Base-by-base conservation (phyloP, 116 monocot species). In the Cymodocea nodosa region DNA sequence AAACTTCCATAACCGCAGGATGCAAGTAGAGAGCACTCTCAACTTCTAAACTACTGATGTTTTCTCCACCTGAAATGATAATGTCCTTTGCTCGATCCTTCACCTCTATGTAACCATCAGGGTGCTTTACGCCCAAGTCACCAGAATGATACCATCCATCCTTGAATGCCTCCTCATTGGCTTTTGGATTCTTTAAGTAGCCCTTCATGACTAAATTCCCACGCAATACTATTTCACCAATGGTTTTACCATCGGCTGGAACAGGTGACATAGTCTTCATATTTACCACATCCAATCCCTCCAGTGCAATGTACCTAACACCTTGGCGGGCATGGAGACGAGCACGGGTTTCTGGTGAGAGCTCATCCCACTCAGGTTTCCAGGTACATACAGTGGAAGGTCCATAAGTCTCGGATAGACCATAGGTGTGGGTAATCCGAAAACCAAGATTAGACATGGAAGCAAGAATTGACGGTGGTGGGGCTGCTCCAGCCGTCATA, bases 151-250 rank as follows among this genome's bases (percentile, higher is more conserved):
- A 95, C 94, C 94, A 95, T 10, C 90, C 94, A 40, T 79, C 67
- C 0, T 67, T 83, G 36, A 97, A 97, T 9, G 95, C 81, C 76
- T 97, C 95, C n/a, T 61, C 53, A 48, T 90, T 97, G 4, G 95
- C 95, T 35, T 83, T 78, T 1, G 91, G 90, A 62, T 97, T 97
- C 56, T 81, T 95, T 15, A 95, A 63, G 68, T 95, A 95, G 2
- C 95, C 95, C 66, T 90, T 97, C 95, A 97, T 97, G 57, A 97
- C 85, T 0, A 65, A 24, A 50, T 97, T 97, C 16, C 95, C 95
- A 2, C 90, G 80, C 78, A 95, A 71, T 50, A 95, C 95, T 23
- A 95, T 90, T 49, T 95, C 95, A 2, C 95, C 95, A 0, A 87
- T 63, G 1, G 90, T 79, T 7, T 71, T 74, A 3, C 90, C 87